phyloP scores from a whole-genome alignment of 495 filamentous ascomycete genomes.

The Penicillium taxi region DNA sequence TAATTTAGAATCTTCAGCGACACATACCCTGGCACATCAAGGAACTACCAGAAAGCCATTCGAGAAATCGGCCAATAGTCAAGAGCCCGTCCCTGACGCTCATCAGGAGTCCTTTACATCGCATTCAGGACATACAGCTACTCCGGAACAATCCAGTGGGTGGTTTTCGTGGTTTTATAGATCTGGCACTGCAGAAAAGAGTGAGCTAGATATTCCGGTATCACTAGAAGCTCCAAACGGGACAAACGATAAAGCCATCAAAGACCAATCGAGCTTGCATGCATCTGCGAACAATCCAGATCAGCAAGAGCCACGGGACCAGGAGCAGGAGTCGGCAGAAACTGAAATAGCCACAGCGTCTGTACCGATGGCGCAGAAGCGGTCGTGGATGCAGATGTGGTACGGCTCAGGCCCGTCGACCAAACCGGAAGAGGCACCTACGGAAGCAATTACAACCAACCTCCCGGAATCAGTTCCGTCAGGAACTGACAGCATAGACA shows the following conservation, averaged over 20 bases:
- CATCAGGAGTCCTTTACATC: constrained; percentile 4
- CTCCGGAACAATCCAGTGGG: constrained; percentile 33
- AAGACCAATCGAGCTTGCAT: constrained; percentile 12
- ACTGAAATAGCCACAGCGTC: constrained; percentile 15
- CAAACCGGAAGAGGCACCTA: constrained; percentile 19
- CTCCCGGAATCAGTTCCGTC: constrained; percentile 5
- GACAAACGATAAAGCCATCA: constrained; percentile 14
- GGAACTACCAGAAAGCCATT: constrained; percentile 10
- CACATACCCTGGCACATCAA: no score
- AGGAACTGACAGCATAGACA: constrained; percentile 14
- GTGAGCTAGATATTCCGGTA: no score
- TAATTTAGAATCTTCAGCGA: constrained; percentile 12
- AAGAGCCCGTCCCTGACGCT: constrained; percentile 7
- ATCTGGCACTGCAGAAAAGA: constrained; percentile 9
- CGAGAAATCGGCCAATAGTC: constrained; percentile 16
- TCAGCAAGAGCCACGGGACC: constrained; percentile 7
- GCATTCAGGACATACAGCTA: constrained; percentile 9
- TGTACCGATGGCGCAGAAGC: constrained; percentile 22
- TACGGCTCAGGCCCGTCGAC: constrained; percentile 28
- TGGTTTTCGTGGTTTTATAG: constrained; percentile 56
- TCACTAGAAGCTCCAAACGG: background rate
- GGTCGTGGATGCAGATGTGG: constrained; percentile 45
- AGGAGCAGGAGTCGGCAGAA: constrained; percentile 4
- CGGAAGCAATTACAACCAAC: constrained; percentile 18
- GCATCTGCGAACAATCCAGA: constrained; percentile 11